Conservation (phyloP, 805 yeast genomes). For the Lachancea sp. region DNA sequence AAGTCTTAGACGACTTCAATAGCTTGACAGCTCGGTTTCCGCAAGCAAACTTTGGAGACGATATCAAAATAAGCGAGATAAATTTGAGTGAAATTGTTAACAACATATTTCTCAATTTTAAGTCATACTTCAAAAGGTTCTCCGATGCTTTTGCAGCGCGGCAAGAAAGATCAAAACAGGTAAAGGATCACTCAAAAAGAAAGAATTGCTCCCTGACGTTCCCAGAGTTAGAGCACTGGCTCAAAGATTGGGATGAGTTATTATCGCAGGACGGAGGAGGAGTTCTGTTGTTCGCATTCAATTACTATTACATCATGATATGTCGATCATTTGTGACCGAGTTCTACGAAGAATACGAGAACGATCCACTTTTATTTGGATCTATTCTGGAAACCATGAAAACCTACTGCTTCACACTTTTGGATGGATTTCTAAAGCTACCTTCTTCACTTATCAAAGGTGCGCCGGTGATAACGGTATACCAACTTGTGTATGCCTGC, state of each 20-base stretch:
- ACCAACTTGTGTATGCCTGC: conserved; percentile 51
- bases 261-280: conserved; percentile 45
- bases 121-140: conserved; percentile 18
- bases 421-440: conserved; percentile 39
- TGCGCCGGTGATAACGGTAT: conserved; percentile 46
- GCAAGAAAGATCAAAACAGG: background rate
- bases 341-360: conserved; percentile 22
- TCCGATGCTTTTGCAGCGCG: conserved; percentile 3
- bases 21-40: conserved; percentile 43
- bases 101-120: conserved; percentile 24
- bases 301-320: conserved; percentile 43
- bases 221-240: conserved; percentile 42
- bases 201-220: conserved; percentile 17
- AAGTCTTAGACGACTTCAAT: conserved; percentile 34
- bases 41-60: conserved; percentile 46
- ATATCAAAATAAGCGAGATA: conserved; percentile 46
- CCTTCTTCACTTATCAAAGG: conserved; percentile 46
- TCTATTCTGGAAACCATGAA: conserved; percentile 38
- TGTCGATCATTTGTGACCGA: conserved; percentile 32
- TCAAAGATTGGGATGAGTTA: conserved; percentile 38
- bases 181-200: background rate
- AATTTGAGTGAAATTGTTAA: conserved; percentile 36
- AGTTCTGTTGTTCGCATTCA: conserved; percentile 41
- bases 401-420: conserved; percentile 39
- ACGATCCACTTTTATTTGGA: conserved; percentile 22